These are phyloP conservation scores for Rhodamnia argentea DNA, from an alignment of 345 rosid genomes.

Conservation along the genomic window DNA sequence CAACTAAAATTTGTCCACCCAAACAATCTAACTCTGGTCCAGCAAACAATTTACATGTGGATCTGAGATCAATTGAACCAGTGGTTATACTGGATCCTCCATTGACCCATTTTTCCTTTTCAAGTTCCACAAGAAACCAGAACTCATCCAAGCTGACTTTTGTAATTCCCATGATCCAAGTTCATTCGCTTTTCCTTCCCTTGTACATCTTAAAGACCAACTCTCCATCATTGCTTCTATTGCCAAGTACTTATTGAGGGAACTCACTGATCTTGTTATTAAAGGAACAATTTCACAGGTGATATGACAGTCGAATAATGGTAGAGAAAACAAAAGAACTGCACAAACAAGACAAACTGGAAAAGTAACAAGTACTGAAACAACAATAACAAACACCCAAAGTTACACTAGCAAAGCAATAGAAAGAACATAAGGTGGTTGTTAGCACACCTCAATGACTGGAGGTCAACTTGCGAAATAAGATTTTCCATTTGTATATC, in stretches of 20 bases:
- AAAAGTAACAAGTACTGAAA: background rate
- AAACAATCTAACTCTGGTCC: background rate
- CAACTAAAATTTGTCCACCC: background rate
- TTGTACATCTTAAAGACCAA: background rate
- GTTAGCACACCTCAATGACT: constrained; percentile 40
- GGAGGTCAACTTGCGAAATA: constrained; percentile 29
- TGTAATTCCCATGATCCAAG: background rate
- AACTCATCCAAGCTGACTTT: background rate
- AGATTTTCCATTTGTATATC: constrained; percentile 15
- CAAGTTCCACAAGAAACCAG: background rate
- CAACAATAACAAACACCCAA: background rate
- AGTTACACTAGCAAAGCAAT: background rate
- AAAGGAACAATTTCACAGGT: background rate
- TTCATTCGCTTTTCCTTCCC: background rate
- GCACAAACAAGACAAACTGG: background rate
- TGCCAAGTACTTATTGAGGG: background rate
- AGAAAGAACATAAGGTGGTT: background rate
- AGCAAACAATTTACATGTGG: background rate
- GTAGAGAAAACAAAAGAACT: background rate
- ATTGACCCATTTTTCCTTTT: background rate
- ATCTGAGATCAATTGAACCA: background rate
- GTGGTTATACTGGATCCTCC: background rate
- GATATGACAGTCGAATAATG: background rate
- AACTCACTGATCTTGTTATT: background rate
- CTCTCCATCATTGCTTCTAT: background rate